Conservation (phyloP, 208 protist genomes). For the Borovskyia barvae region DNA sequence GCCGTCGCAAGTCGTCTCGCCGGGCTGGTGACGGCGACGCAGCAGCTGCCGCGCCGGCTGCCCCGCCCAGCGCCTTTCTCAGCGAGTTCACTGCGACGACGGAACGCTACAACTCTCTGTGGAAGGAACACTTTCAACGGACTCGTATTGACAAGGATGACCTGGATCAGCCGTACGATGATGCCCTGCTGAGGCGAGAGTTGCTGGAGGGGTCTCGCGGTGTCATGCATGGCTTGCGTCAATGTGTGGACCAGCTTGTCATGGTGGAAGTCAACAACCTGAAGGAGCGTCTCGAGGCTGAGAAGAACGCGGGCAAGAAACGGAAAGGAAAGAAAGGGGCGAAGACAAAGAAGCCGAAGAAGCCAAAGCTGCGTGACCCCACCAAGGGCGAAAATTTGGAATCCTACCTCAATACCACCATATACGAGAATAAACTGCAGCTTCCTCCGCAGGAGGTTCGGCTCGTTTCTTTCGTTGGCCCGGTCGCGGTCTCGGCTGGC, state of each 20-base stretch:
- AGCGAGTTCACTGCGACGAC: constrained; percentile 38
- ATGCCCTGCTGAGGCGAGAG: constrained; percentile 64
- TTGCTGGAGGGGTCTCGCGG: constrained; percentile 86
- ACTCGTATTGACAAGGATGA: constrained; percentile 58
- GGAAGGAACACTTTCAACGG: constrained; percentile 60
- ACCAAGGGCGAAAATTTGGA: constrained; percentile 86
- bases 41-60: constrained; percentile 31
- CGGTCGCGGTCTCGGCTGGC: constrained; percentile 51
- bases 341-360: constrained; percentile 74
- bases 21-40: constrained; percentile 6
- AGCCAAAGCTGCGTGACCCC: constrained; percentile 82
- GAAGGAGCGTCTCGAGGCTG: constrained; percentile 77
- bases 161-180: constrained; percentile 81
- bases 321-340: constrained; percentile 40
- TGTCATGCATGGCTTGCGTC: constrained; percentile 86
- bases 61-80: constrained; percentile 60
- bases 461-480: constrained; percentile 72
- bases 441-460: constrained; percentile 41
- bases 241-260: constrained; percentile 91
- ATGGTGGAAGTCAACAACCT: constrained; percentile 91
- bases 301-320: constrained; percentile 52
- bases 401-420: constrained; percentile 66
- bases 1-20: constrained; percentile 3
- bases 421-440: constrained; percentile 87
- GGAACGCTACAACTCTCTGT: constrained; percentile 70